Evolutionary conservation across 371 early-diverging fungal species (phyloP).

Genomic region (Paraphysoderma sedebokerense): DNA sequence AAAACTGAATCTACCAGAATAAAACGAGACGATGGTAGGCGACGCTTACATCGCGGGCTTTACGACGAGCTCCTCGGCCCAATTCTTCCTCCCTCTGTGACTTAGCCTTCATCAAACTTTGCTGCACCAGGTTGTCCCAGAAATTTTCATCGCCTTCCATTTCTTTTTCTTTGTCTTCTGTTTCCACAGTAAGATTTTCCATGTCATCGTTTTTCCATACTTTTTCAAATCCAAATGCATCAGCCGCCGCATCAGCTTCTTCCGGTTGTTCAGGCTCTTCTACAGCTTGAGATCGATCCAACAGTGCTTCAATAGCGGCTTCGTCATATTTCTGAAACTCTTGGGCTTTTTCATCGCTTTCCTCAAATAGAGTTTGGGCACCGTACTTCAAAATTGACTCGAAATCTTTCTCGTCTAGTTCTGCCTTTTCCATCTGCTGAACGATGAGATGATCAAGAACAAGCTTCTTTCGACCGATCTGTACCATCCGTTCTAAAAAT

Average conservation of each 20-base stretch:
- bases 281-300: not conserved
- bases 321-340: conserved; percentile 13
- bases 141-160: too few species aligned
- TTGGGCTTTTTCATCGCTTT: conserved; percentile 18
- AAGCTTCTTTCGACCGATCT: conserved; percentile 68
- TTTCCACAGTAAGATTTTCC: too few species aligned
- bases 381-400: conserved; percentile 62
- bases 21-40: too few species aligned
- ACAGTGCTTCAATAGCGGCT: conserved; percentile 2
- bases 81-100: too few species aligned
- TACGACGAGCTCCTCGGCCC: too few species aligned
- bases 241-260: not conserved
- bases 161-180: too few species aligned
- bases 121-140: too few species aligned
- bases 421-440: conserved; percentile 43
- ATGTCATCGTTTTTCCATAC: too few species aligned
- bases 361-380: conserved; percentile 58
- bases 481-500: conserved; percentile 58
- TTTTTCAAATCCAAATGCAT: too few species aligned
- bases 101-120: too few species aligned
- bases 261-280: not conserved
- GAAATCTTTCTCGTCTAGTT: conserved; percentile 37
- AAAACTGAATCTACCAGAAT: too few species aligned
- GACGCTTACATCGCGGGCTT: too few species aligned
- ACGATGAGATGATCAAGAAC: conserved; percentile 72